phyloP scores from a whole-genome alignment of 305 asterid genomes.

The Solanum chacoense region DNA sequence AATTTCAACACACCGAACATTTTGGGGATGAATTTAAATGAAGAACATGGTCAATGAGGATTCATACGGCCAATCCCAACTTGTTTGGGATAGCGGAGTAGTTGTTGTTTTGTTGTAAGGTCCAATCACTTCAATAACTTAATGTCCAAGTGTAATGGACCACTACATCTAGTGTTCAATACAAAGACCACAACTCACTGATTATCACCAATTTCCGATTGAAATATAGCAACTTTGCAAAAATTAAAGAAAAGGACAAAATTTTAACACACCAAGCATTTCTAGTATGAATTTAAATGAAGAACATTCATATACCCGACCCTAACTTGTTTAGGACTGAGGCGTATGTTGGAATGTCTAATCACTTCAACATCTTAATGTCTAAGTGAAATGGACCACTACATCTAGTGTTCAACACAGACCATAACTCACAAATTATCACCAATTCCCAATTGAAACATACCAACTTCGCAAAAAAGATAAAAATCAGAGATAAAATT shows the following conservation, averaged over 20 bases:
- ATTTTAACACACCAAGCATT: background rate
- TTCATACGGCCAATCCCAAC: background rate
- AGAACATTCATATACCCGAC: background rate
- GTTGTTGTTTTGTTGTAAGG: background rate
- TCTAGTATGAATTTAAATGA: background rate
- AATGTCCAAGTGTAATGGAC: background rate
- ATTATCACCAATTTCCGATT: background rate
- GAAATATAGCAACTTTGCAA: background rate
- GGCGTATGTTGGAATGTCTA: background rate
- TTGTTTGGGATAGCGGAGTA: background rate
- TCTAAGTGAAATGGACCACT: background rate
- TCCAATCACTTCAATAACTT: background rate
- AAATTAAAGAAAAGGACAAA: background rate
- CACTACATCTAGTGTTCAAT: background rate
- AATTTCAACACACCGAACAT: background rate
- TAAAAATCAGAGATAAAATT: background rate
- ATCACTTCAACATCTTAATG: background rate
- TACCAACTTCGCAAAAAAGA: background rate
- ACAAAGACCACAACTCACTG: background rate
- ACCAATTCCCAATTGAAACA: background rate
- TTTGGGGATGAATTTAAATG: background rate
- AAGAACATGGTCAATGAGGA: background rate
- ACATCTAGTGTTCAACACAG: background rate
- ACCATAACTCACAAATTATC: background rate
- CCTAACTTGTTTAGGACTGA: background rate